Percentiles rank a stretch among this genome's conserved stretches.
Conservation (phyloP, 768 basidiomycete genomes). For the Cystofilobasidium bisporidii region DNA sequence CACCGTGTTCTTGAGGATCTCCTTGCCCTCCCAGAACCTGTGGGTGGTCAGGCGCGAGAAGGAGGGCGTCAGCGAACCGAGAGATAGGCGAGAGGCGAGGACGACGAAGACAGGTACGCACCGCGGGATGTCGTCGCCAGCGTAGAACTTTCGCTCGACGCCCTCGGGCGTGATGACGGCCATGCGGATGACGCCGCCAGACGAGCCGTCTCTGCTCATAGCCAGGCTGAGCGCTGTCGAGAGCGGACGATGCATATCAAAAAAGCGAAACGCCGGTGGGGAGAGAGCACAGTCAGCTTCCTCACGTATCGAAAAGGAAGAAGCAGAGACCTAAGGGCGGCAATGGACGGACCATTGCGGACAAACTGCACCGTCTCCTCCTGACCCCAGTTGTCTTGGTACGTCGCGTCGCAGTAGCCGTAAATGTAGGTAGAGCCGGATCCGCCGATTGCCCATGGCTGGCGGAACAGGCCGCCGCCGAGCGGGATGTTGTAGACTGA, state of each 20-base stretch:
- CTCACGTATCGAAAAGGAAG: no score
- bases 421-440: slow-evolving; percentile 97
- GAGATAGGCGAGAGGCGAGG: not conserved
- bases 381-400: slow-evolving; percentile 77
- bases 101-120: not conserved
- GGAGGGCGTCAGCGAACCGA: not conserved
- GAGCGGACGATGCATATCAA: no score
- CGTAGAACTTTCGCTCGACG: slow-evolving; percentile 85
- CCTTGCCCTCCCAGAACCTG: slow-evolving; percentile 77
- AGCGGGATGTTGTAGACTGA: slow-evolving; percentile 95
- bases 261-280: no score
- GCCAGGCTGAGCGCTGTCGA: slow-evolving; percentile 74
- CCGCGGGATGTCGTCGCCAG: slow-evolving; percentile 70
- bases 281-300: no score
- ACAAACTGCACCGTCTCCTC: slow-evolving; percentile 91
- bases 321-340: not conserved
- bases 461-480: slow-evolving; percentile 91
- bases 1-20: slow-evolving; percentile 46
- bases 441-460: slow-evolving; percentile 97
- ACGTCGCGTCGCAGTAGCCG: slow-evolving; percentile 98
- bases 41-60: no score
- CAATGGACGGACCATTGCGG: slow-evolving; percentile 67
- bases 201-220: slow-evolving; percentile 96
- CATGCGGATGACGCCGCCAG: slow-evolving; percentile 95
- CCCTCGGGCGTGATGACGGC: slow-evolving; percentile 87